phyloP scores from a whole-genome alignment of 768 basidiomycete species.

The Kwoniella bestiolae region DNA sequence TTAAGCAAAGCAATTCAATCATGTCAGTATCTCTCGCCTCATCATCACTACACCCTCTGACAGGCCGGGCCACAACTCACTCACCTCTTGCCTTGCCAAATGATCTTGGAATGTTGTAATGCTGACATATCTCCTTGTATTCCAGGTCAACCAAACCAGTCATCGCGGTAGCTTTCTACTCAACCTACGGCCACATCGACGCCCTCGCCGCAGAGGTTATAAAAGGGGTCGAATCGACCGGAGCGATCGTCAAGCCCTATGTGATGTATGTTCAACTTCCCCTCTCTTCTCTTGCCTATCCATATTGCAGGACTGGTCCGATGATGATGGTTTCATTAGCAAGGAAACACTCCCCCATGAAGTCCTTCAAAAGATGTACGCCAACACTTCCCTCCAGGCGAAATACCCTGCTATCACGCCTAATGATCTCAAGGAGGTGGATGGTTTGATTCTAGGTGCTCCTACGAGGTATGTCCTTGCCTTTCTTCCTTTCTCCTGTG shows the following conservation, averaged over 20 bases:
- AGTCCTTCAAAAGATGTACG: conserved; percentile 67
- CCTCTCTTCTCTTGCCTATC: too few relatives aligned
- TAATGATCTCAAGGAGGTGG: conserved; percentile 62
- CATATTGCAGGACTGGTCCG: too few relatives aligned
- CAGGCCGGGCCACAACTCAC: too few relatives aligned
- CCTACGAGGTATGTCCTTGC: conserved; percentile 39
- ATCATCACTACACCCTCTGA: too few relatives aligned
- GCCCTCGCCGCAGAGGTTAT: conserved; percentile 53
- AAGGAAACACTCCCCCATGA: conserved; percentile 76
- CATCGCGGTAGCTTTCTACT: conserved; percentile 53
- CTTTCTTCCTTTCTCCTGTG: background rate
- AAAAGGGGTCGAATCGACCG: conserved; percentile 53
- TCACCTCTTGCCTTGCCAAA: too few relatives aligned
- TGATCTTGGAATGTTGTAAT: too few relatives aligned
- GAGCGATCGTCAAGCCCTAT: conserved; percentile 57
- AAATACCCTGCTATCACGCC: conserved; percentile 71
- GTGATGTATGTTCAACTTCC: too few relatives aligned
- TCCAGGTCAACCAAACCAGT: conserved; percentile 32
- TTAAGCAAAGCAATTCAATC: background rate
- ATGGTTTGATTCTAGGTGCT: conserved; percentile 73
- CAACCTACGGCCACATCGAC: conserved; percentile 57
- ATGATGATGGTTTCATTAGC: too few relatives aligned
- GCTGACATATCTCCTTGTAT: too few relatives aligned
- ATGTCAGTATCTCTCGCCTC: background rate
- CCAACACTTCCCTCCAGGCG: conserved; percentile 66